phyloP scores from a whole-genome alignment of 192 early-diverging fungal species.

The Coemansia erecta region DNA sequence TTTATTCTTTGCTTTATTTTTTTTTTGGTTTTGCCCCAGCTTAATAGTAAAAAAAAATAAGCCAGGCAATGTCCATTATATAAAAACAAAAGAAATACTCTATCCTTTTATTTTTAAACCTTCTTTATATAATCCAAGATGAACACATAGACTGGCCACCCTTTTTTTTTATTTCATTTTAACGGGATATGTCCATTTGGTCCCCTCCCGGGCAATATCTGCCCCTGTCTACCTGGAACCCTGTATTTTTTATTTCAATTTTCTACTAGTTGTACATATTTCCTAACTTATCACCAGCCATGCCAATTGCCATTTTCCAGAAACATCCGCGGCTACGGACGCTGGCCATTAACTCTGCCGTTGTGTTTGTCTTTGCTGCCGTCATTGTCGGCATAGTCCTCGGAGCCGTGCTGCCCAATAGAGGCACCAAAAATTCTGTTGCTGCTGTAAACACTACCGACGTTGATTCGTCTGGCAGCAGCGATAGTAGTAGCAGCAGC shows the following conservation, averaged over 20 bases:
- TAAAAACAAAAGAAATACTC: background rate
- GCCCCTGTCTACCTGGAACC: background rate
- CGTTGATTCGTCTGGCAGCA: background rate
- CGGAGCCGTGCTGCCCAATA: background rate
- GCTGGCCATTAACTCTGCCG: background rate
- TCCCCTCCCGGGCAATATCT: no score
- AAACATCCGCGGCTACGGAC: background rate
- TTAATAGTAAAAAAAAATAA: no score
- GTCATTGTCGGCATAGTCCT: slow-evolving; percentile 9
- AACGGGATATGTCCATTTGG: no score
- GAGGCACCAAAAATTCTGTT: background rate
- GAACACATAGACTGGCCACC: no score
- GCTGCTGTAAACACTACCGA: background rate
- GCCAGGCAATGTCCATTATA: no score
- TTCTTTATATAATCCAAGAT: no score
- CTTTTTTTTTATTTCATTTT: no score
- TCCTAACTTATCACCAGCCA: background rate
- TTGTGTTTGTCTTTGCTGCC: slow-evolving; percentile 4
- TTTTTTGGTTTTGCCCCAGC: no score
- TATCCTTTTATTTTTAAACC: no score
- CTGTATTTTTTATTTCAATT: no score
- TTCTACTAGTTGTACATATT: background rate
- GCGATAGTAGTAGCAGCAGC: no score
- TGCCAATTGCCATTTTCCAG: background rate
- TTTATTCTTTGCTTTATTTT: background rate